Evolutionary conservation across 2,329 filamentous ascomycete genomes (phyloP).

Genomic region (Cercospora sojina): DNA sequence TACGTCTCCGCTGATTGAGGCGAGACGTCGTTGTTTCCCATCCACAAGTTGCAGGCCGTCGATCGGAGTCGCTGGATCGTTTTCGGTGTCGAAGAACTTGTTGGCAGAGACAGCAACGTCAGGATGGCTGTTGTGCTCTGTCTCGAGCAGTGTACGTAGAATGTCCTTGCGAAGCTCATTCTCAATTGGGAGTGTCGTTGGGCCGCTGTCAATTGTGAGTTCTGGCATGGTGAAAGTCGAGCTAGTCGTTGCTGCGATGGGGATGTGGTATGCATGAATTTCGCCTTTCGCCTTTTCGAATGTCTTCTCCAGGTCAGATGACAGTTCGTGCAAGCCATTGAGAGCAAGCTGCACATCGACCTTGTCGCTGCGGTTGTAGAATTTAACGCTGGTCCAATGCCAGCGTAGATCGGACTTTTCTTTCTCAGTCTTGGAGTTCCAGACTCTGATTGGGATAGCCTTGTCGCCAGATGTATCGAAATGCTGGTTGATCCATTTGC

Average conservation of each 20-base stretch:
- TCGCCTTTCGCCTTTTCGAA: neutral
- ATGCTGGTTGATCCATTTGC: neutral
- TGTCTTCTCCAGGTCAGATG: neutral
- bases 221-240: neutral
- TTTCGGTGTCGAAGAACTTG: constrained; percentile 13
- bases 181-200: neutral
- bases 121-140: constrained; percentile 4
- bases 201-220: neutral
- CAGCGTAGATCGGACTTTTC: neutral
- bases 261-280: neutral
- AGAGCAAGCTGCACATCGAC: neutral
- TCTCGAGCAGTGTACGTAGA: constrained; percentile 10
- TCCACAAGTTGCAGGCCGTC: constrained; percentile 1
- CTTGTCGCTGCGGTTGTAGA: neutral
- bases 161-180: constrained; percentile 3
- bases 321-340: neutral
- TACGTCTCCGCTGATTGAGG: neutral
- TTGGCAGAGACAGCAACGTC: constrained; percentile 10
- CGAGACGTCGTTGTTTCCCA: constrained; percentile 3
- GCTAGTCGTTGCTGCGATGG: neutral
- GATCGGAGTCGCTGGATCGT: neutral
- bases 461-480: neutral
- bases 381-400: neutral
- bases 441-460: neutral
- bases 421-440: neutral